Evolutionary conservation across 2,329 filamentous ascomycete species (phyloP).

Genomic region (Polytolypa hystricis): DNA sequence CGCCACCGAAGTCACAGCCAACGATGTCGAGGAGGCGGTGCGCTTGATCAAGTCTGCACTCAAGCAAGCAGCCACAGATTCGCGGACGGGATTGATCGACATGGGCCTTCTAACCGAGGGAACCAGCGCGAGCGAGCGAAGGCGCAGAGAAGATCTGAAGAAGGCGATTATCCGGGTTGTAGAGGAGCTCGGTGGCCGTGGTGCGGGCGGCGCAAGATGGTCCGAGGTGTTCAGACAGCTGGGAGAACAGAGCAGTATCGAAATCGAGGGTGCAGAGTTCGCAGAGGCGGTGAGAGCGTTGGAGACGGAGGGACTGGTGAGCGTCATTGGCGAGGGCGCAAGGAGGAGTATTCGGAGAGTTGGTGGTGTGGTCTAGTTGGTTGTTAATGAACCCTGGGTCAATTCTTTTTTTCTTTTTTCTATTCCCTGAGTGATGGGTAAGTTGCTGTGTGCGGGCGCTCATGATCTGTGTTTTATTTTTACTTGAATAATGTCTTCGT

Average conservation of each 20-base stretch:
- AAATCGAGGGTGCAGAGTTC: conserved; percentile 71
- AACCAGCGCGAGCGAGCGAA: conserved; percentile 77
- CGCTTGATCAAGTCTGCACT: conserved; percentile 86
- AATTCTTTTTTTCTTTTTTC: conserved; percentile 1
- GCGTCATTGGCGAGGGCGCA: conserved; percentile 72
- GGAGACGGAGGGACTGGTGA: conserved; percentile 75
- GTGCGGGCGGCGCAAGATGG: conserved; percentile 59
- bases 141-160: conserved; percentile 74
- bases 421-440: too few relatives aligned
- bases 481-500: too few relatives aligned
- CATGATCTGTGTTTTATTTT: too few relatives aligned
- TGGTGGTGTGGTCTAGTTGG: conserved; percentile 37
- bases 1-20: conserved; percentile 58
- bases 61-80: conserved; percentile 94
- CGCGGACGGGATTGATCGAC: conserved; percentile 82
- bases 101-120: conserved; percentile 94
- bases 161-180: conserved; percentile 61
- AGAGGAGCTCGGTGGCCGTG: conserved; percentile 64
- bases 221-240: conserved; percentile 66
- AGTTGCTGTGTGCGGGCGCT: too few relatives aligned
- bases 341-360: conserved; percentile 73
- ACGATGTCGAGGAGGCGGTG: conserved; percentile 82
- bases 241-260: conserved; percentile 55
- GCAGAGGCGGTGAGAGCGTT: conserved; percentile 66
- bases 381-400: not conserved